phyloP scores from a whole-genome alignment of 305 asterid genomes.

The Stenogyne calaminthoides region DNA sequence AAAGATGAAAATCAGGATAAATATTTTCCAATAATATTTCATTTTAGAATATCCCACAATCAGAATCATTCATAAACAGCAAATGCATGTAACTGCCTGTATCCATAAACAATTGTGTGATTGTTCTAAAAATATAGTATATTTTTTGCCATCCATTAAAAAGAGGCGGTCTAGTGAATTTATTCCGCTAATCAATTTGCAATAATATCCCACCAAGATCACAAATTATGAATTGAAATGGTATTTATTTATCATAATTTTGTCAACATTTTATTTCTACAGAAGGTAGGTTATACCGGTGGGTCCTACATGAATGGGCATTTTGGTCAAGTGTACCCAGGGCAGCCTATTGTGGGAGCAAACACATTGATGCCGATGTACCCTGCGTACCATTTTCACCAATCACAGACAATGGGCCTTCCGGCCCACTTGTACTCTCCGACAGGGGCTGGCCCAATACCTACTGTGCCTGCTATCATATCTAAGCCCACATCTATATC shows the following conservation, averaged over 20 bases:
- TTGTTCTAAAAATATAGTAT: not conserved
- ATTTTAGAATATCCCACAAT: not conserved
- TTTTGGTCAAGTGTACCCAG: slow-evolving; percentile 61
- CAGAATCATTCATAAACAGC: not conserved
- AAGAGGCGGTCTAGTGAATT: not conserved
- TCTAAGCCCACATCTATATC: slow-evolving; percentile 80
- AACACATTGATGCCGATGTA: slow-evolving; percentile 79
- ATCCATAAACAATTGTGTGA: not conserved
- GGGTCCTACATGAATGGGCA: slow-evolving; percentile 92
- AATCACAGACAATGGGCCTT: slow-evolving; percentile 80
- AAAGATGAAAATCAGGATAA: not conserved
- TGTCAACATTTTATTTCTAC: not conserved
- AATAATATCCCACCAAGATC: not conserved
- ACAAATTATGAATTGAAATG: not conserved
- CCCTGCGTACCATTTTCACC: slow-evolving; percentile 65
- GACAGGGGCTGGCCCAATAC: slow-evolving; percentile 52
- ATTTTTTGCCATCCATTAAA: not conserved
- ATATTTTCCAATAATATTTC: not conserved
- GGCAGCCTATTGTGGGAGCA: slow-evolving; percentile 68
- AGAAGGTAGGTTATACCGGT: slow-evolving; percentile 68
- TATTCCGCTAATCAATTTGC: not conserved
- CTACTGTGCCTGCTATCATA: slow-evolving; percentile 52
- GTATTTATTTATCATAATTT: not conserved
- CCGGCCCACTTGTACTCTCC: slow-evolving; percentile 77
- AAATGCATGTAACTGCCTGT: not conserved